phyloP scores from a whole-genome alignment of 495 filamentous ascomycete species.

The Hypomontagnella submonticulosa region DNA sequence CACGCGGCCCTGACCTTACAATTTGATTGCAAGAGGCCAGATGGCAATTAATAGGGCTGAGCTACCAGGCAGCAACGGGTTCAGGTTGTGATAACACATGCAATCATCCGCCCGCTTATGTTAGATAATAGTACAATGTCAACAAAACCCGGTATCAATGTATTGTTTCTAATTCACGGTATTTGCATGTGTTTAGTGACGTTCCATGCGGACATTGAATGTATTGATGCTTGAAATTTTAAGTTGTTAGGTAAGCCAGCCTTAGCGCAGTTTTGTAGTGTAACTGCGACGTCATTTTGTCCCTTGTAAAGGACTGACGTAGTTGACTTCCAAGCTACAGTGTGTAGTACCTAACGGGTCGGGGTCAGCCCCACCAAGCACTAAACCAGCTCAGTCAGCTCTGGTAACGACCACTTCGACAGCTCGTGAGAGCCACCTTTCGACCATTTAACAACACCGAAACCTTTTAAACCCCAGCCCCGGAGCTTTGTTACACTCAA shows the following conservation, averaged over 20 bases:
- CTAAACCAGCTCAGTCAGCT: slow-evolving; percentile 31
- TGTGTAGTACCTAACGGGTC: background rate
- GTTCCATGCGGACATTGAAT: no score
- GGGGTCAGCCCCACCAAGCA: slow-evolving; percentile 34
- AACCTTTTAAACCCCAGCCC: background rate
- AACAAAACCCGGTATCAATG: no score
- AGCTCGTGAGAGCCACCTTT: slow-evolving; percentile 32
- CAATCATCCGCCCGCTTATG: no score
- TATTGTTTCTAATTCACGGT: background rate
- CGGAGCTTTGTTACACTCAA: slow-evolving; percentile 6
- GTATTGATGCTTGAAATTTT: background rate
- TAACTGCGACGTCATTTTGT: slow-evolving; percentile 39
- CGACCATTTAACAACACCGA: slow-evolving; percentile 4
- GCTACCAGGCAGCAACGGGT: slow-evolving; percentile 4
- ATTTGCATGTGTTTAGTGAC: no score
- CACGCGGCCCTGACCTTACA: slow-evolving; percentile 22
- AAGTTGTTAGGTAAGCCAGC: slow-evolving; percentile 8
- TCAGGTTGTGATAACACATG: no score
- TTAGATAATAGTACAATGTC: no score
- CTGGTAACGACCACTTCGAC: slow-evolving; percentile 14
- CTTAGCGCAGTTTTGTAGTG: background rate
- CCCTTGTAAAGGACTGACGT: slow-evolving; percentile 33
- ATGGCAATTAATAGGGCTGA: slow-evolving; percentile 20
- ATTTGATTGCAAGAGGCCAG: slow-evolving; percentile 23
- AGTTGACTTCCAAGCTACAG: slow-evolving; percentile 38